Conservation (phyloP, 257 asterid species). For the Capsicum baccatum region DNA sequence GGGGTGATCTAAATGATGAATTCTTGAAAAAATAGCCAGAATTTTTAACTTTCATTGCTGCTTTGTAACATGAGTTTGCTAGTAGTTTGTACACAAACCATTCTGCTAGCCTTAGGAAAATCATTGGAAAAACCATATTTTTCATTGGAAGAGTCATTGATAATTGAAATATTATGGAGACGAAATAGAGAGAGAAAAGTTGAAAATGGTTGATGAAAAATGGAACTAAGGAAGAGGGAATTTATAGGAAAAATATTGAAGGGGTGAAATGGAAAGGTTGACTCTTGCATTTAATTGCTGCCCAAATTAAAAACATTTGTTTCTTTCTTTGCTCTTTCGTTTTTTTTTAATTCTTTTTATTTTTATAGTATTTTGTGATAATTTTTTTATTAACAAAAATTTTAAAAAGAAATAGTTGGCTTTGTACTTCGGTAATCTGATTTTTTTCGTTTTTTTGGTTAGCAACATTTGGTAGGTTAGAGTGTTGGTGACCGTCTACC, state of each 20-base stretch:
- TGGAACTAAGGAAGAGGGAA: constrained; percentile 39
- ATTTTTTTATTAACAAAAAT: not conserved
- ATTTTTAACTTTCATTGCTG: constrained; percentile 65
- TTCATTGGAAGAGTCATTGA: constrained; percentile 42
- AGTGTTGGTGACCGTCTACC: constrained; percentile 43
- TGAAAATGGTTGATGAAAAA: constrained; percentile 36
- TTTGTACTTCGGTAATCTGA: not conserved
- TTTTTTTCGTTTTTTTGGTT: constrained; percentile 13
- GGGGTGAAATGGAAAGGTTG: not conserved
- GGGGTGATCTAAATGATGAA: constrained; percentile 39
- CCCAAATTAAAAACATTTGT: constrained; percentile 34
- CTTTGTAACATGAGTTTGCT: constrained; percentile 65
- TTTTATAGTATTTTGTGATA: not conserved
- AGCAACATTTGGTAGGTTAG: constrained; percentile 36
- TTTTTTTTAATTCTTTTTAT: not conserved
- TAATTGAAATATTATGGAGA: not conserved
- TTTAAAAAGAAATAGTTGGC: not conserved
- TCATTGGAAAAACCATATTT: constrained; percentile 68
- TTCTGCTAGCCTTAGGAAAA: constrained; percentile 54
- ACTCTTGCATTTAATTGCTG: constrained; percentile 53
- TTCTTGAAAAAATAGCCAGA: constrained; percentile 48
- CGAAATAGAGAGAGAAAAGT: constrained; percentile 15
- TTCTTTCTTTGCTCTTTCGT: not conserved
- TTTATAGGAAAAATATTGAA: constrained; percentile 52
- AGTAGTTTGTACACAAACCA: constrained; percentile 66